A percentile compares a stretch with the other conserved stretches of the same genome.
Evolutionary conservation across 1,139 yeast genomes (phyloP).

Genomic region (Suhomyces yuchorum): DNA sequence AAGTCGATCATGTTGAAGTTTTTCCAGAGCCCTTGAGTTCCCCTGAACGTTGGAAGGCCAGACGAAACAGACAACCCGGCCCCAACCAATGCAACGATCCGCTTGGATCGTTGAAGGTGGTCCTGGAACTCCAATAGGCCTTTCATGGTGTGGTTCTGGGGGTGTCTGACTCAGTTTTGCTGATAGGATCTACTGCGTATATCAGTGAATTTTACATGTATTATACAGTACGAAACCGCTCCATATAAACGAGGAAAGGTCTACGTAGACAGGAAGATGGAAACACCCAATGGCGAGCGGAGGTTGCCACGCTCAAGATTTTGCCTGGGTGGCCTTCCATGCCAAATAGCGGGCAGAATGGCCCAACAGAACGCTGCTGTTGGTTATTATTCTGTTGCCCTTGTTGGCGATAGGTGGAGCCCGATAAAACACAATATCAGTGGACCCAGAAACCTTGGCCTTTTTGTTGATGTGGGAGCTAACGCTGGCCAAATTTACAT

Average conservation of each 20-base stretch:
- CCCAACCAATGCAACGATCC: constrained; percentile 76
- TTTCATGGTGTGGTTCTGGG: constrained; percentile 8
- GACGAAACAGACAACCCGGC: constrained; percentile 82
- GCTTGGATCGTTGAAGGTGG: constrained; percentile 50
- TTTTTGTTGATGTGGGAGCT: constrained; percentile 27
- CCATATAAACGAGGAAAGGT: neutral
- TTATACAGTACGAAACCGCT: constrained; percentile 7
- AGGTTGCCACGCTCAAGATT: neutral
- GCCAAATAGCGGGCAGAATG: constrained; percentile 73
- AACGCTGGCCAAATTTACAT: constrained; percentile 16
- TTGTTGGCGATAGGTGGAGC: constrained; percentile 68
- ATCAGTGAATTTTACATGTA: constrained; percentile 4
- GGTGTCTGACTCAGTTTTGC: neutral
- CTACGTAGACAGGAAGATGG: neutral
- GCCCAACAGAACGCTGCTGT: constrained; percentile 45
- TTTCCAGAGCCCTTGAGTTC: constrained; percentile 76
- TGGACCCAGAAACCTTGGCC: constrained; percentile 24
- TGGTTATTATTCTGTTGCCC: constrained; percentile 48
- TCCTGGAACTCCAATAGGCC: constrained; percentile 55
- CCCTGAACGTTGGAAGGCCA: constrained; percentile 75
- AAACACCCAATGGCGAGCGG: neutral
- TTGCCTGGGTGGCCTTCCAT: constrained; percentile 47
- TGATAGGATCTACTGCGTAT: neutral
- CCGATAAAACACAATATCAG: constrained; percentile 74
- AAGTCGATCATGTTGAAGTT: constrained; percentile 78